These are phyloP conservation scores for Batkoa obscura DNA, from an alignment of 371 early-diverging fungal species.

Conservation along the genomic window DNA sequence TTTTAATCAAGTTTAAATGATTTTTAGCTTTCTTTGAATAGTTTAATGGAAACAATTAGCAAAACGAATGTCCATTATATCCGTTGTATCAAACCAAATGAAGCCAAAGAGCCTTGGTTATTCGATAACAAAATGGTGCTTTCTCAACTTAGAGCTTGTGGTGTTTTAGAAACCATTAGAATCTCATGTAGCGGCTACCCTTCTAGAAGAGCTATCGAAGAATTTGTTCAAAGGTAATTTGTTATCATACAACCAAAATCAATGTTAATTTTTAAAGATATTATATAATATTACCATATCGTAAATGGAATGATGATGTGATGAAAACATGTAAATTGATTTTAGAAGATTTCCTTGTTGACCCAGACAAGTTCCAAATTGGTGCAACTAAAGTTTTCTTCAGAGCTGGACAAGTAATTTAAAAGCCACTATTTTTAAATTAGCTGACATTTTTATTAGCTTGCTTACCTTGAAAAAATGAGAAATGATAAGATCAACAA, in stretches of 20 bases:
- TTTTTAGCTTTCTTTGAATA: slow-evolving; percentile 64
- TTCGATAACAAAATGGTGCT: slow-evolving; percentile 89
- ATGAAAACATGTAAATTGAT: slow-evolving; percentile 36
- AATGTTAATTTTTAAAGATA: slow-evolving; percentile 22
- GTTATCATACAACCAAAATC: background rate
- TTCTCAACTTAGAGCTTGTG: slow-evolving; percentile 94
- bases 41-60: slow-evolving; percentile 84
- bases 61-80: slow-evolving; percentile 91
- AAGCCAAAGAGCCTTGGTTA: slow-evolving; percentile 66
- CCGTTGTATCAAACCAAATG: slow-evolving; percentile 96
- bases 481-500: slow-evolving; percentile 60
- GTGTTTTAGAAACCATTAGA: slow-evolving; percentile 99
- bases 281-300: slow-evolving; percentile 60
- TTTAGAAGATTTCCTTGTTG: slow-evolving; percentile 43
- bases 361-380: slow-evolving; percentile 78
- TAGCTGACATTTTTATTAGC: slow-evolving; percentile 10
- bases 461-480: slow-evolving; percentile 79
- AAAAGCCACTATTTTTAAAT: background rate
- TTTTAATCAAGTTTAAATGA: background rate
- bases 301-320: slow-evolving; percentile 42
- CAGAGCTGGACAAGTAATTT: slow-evolving; percentile 71
- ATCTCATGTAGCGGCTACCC: slow-evolving; percentile 99
- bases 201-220: slow-evolving; percentile 69
- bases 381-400: slow-evolving; percentile 98
- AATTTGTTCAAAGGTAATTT: slow-evolving; percentile 66